Base-by-base conservation (phyloP, 495 filamentous ascomycete species). In the Massariosphaeria phaeospora region DNA sequence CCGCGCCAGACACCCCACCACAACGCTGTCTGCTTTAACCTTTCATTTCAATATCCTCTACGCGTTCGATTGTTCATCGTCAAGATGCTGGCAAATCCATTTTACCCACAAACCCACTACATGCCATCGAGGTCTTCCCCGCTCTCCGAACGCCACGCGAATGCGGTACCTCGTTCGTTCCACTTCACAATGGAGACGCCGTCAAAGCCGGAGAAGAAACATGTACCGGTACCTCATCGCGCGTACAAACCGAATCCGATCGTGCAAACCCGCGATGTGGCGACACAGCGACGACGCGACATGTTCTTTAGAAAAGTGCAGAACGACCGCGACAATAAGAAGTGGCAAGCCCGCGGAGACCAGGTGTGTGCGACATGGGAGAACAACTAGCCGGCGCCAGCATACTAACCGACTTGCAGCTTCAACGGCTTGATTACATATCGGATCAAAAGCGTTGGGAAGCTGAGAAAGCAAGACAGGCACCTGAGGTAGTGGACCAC, bases 241-340 rank as follows among this genome's bases (percentile, higher is more conserved):
- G 21, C 65, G 25, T 48, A 68, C 24, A 72, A 68, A 49, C 24
- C 69, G 48, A 69, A 66, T 43, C 69, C 63, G 17, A 48, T 65
- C 35, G 36, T 57, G 33, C 62, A 61, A 42, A 62, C 27, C 24
- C 52, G 51, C 53, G 74, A 78, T 53, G 75, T 75, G 39, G 69
- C 69, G 7, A 71, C 75, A 43, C 78, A 84, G 46, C 69, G 73
- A 42, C 69, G 84, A 52, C 73, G 84, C 31, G 73, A 77, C 8
- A 59, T 86, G 46, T 98, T 94, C 61, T 70, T 96, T 25, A 80
- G 84, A 61, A 86, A 84, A 45, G 83, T 96, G n/a, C 74, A 81
- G 62, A 79, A 82, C 56, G 77, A 79, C 31, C 74, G 83, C 2
- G 86, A 95, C 7, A 81, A 88, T 12, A 74, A 69, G 63, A 63